Percentiles rank a stretch among this genome's conserved stretches.
phyloP scores from a whole-genome alignment of 1,284 basidiomycete species.

The Sporisorium graminicola region DNA sequence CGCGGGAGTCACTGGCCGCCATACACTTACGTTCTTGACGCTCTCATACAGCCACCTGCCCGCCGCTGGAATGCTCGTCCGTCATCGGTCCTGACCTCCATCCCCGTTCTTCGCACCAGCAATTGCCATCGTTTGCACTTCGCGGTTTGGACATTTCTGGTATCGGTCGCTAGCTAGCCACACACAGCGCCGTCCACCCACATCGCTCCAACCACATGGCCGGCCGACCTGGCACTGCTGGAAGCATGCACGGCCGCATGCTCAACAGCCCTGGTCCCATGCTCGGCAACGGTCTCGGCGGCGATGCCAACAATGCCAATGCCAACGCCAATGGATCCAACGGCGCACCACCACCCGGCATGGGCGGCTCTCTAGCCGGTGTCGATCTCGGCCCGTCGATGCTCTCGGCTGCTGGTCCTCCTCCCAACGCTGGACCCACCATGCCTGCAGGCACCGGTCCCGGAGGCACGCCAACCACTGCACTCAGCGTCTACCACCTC shows the following conservation, averaged over 20 bases:
- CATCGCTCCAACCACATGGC: conserved; percentile 14
- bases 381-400: conserved; percentile 60
- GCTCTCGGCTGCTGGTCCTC: conserved; percentile 60
- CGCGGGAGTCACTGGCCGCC: too few species aligned
- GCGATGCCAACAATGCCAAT: conserved; percentile 11
- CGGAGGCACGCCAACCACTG: conserved; percentile 64
- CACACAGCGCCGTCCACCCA: background rate
- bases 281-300: conserved; percentile 15
- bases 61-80: conserved; percentile 7
- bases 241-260: conserved; percentile 41
- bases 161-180: background rate
- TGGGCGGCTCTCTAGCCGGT: conserved; percentile 56
- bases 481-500: conserved; percentile 66
- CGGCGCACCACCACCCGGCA: conserved; percentile 41
- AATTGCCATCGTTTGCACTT: background rate
- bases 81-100: conserved; percentile 7
- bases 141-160: background rate
- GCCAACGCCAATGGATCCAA: conserved; percentile 22
- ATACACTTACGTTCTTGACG: background rate
- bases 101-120: background rate
- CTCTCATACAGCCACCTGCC: background rate
- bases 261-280: conserved; percentile 41
- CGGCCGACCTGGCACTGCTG: conserved; percentile 24
- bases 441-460: conserved; percentile 62
- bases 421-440: conserved; percentile 57